phyloP scores from a whole-genome alignment of 371 early-diverging fungal species.

The Parasitella parasitica region DNA sequence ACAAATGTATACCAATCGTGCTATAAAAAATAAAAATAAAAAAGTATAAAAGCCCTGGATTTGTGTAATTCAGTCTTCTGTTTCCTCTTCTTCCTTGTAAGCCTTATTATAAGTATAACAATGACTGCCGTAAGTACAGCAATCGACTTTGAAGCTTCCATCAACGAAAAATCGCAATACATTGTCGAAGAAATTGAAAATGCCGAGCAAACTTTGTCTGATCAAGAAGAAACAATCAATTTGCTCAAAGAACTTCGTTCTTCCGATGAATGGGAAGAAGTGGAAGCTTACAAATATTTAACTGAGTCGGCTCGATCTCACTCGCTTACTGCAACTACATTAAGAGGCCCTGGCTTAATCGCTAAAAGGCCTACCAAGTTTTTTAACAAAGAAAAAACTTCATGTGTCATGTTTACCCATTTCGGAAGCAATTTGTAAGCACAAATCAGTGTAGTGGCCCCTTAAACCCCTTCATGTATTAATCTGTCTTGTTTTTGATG shows the following conservation, averaged over 20 bases:
- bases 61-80: not conserved
- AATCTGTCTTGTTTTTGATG: not conserved
- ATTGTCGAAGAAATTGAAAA: constrained; percentile 4
- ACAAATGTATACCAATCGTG: not conserved
- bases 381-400: constrained; percentile 41
- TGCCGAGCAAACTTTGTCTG: not conserved
- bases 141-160: not conserved
- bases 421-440: constrained; percentile 45
- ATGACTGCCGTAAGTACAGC: constrained; percentile 11
- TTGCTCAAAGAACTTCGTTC: constrained; percentile 27
- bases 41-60: not conserved
- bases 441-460: not conserved
- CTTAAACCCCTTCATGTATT: not conserved
- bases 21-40: not conserved
- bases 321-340: constrained; percentile 56
- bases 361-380: constrained; percentile 45
- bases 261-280: constrained; percentile 39
- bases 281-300: constrained; percentile 42
- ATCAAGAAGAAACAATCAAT: constrained; percentile 26
- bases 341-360: constrained; percentile 50
- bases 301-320: constrained; percentile 35
- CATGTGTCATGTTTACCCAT: constrained; percentile 39
- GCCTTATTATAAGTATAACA: not conserved
- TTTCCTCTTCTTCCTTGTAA: not conserved
- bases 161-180: not conserved